Evolutionary conservation across 441 rosid species (phyloP).

Genomic region (Cnidoscolus chayamansa): DNA sequence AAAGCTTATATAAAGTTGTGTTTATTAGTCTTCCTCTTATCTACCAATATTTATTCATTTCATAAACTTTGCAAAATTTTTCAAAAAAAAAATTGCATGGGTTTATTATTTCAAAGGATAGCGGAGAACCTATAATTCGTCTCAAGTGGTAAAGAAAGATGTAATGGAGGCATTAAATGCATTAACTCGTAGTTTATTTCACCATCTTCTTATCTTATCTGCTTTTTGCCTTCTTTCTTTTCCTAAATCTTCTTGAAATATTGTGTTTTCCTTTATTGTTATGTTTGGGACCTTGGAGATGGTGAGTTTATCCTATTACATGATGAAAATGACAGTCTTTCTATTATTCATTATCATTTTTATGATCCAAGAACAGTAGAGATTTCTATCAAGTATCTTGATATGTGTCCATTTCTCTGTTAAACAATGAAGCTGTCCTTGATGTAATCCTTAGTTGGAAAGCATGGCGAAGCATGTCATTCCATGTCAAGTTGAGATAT

Average conservation of each 20-base stretch:
- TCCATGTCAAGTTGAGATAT: constrained; percentile 92
- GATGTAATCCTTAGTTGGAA: constrained; percentile 95
- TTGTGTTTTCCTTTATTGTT: not conserved
- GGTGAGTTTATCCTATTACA: not conserved
- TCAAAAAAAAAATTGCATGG: no score
- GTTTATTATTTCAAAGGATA: not conserved
- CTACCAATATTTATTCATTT: no score
- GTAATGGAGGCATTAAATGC: not conserved
- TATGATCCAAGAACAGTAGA: not conserved
- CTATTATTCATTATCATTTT: not conserved
- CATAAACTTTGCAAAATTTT: no score
- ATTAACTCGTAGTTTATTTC: not conserved
- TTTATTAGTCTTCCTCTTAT: no score
- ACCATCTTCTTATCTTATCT: not conserved
- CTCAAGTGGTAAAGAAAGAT: not conserved
- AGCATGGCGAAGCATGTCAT: constrained; percentile 82
- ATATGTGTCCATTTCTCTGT: constrained; percentile 14
- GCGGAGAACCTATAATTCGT: not conserved
- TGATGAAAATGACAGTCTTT: constrained; percentile 1
- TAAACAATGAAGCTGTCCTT: constrained; percentile 68
- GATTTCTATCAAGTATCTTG: not conserved
- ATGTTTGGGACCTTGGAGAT: not conserved
- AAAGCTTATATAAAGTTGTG: no score
- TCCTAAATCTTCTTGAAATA: not conserved
- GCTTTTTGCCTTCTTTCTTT: not conserved